These are phyloP conservation scores for Marchantia paleacea DNA, from an alignment of 225 moss, liverwort and hornwort genomes.

Conservation along the genomic window DNA sequence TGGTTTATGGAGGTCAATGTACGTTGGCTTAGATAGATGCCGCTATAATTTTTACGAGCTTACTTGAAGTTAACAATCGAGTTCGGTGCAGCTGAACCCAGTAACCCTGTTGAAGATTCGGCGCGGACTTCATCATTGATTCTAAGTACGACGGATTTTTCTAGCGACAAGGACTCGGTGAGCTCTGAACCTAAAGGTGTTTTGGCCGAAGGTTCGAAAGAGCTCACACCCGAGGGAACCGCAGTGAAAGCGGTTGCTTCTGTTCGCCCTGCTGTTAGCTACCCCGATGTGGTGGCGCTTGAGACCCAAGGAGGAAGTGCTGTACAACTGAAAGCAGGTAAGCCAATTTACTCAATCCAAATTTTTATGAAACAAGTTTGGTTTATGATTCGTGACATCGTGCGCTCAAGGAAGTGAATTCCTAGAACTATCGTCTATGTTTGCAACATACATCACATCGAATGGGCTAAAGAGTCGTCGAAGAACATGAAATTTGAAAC, in stretches of 20 bases:
- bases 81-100: constrained; percentile 16
- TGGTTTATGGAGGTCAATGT: neutral
- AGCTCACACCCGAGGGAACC: neutral
- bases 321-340: constrained; percentile 19
- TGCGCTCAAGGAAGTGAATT: too few species aligned
- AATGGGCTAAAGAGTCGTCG: too few species aligned
- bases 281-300: constrained; percentile 15
- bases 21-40: too few species aligned
- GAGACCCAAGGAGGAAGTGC: constrained; percentile 22
- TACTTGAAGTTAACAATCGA: neutral
- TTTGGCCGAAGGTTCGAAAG: neutral
- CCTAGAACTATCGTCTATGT: too few species aligned
- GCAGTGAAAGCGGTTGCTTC: neutral
- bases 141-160: neutral
- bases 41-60: too few species aligned
- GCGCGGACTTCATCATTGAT: neutral
- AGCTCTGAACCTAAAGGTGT: neutral
- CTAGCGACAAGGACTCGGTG: constrained; percentile 2
- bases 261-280: neutral
- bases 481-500: too few species aligned
- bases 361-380: too few species aligned
- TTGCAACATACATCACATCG: too few species aligned
- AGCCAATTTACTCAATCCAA: neutral
- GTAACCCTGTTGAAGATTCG: neutral
- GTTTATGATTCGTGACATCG: too few species aligned